phyloP scores from a whole-genome alignment of 2,329 filamentous ascomycete genomes.

The Beauveria sp. region DNA sequence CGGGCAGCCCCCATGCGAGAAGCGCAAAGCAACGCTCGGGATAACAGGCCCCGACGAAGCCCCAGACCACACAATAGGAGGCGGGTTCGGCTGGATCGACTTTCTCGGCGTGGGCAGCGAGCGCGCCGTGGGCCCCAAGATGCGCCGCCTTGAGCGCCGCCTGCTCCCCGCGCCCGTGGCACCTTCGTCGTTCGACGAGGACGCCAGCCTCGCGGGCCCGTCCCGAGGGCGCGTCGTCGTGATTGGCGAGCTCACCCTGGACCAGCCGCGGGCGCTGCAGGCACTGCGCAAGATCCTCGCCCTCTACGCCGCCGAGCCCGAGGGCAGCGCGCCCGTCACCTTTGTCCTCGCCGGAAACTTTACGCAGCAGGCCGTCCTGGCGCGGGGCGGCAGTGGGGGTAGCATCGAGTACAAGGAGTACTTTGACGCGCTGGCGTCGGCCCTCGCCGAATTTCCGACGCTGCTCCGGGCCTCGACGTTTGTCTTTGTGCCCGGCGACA shows the following conservation, averaged over 20 bases:
- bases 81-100: slow-evolving; percentile 94
- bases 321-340: slow-evolving; percentile 61
- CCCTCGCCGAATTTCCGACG: slow-evolving; percentile 74
- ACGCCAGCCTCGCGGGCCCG: slow-evolving; percentile 20
- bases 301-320: slow-evolving; percentile 59
- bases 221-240: slow-evolving; percentile 57
- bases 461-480: slow-evolving; percentile 77
- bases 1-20: slow-evolving; percentile 85
- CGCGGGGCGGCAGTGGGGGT: slow-evolving; percentile 62
- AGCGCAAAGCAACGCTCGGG: slow-evolving; percentile 70
- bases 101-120: slow-evolving; percentile 90
- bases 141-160: slow-evolving; percentile 71
- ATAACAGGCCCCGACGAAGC: slow-evolving; percentile 53
- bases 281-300: slow-evolving; percentile 74
- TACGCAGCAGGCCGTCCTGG: slow-evolving; percentile 55
- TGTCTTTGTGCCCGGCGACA: slow-evolving; percentile 90
- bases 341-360: slow-evolving; percentile 89
- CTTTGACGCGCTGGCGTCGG: slow-evolving; percentile 79
- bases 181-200: slow-evolving; percentile 12
- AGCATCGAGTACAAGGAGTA: slow-evolving; percentile 96
- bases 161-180: slow-evolving; percentile 41
- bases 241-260: slow-evolving; percentile 78
- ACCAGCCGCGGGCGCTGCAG: slow-evolving; percentile 72
- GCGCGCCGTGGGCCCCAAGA: slow-evolving; percentile 70
- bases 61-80: slow-evolving; percentile 56